A percentile compares a stretch with the other conserved stretches of the same genome.
phyloP scores from a whole-genome alignment of 192 early-diverging fungal genomes.

The Coemansia sp. region DNA sequence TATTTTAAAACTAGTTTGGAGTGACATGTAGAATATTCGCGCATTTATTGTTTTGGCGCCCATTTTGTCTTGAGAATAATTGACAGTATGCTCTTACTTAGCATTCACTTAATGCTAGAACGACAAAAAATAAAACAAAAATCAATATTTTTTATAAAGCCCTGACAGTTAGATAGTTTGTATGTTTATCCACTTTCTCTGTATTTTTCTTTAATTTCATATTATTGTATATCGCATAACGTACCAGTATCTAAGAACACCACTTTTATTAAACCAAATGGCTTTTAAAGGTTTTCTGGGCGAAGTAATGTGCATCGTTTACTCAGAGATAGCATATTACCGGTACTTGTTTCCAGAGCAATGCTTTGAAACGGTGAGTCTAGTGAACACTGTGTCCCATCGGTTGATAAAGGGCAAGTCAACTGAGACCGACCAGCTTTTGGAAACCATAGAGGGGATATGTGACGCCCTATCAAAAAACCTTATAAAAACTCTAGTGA shows the following conservation, averaged over 20 bases:
- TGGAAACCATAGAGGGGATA: conserved; percentile 22
- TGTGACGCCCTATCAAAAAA: conserved; percentile 23
- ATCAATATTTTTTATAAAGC: too few species aligned
- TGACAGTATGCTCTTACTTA: too few species aligned
- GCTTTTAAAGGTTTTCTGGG: conserved; percentile 8
- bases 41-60: too few species aligned
- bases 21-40: too few species aligned
- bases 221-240: too few species aligned
- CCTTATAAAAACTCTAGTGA: conserved; percentile 23
- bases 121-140: too few species aligned
- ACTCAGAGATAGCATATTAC: conserved; percentile 43
- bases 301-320: conserved; percentile 27
- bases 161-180: too few species aligned
- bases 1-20: too few species aligned
- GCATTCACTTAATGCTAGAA: too few species aligned
- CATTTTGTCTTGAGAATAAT: too few species aligned
- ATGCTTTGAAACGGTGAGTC: conserved; percentile 19
- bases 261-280: background rate
- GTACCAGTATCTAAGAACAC: background rate
- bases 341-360: conserved; percentile 42
- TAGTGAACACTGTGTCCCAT: conserved; percentile 16
- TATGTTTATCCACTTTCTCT: too few species aligned
- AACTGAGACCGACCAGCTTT: conserved; percentile 31
- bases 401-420: conserved; percentile 29
- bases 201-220: too few species aligned